Base-by-base conservation (phyloP, 768 basidiomycete genomes). In the Leccinum subgranulosum region DNA sequence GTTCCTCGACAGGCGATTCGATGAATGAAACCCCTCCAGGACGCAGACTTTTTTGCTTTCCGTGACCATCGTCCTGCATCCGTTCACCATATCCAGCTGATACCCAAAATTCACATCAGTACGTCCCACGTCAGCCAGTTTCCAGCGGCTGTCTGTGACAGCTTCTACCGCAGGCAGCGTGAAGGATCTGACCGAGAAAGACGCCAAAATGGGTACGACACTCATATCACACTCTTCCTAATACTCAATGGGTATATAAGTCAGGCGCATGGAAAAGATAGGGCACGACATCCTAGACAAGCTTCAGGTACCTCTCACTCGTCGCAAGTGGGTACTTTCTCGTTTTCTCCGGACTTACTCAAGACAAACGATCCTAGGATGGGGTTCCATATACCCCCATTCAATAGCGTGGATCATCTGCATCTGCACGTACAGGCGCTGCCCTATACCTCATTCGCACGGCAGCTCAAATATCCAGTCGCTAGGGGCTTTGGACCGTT, bases 361-460 rank as follows among this genome's bases (percentile, higher is more conserved):
- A 9, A n/a, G 39, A 15, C n/a, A 6, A 25, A 12, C 43, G 23
- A 52, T 23, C 3, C 1, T 23, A 23, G 90, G 60, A 76, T 91
- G 74, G 90, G 90, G 1, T 92, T 91, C 65, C 90, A 92, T 66
- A 88, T 91, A 53, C 87, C 90, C 0, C 90, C 90, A 0, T 89
- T 87, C 70, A 86, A 82, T 56, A 85, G 84, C 33, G 78, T 92
- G 6, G 66, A 83, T 34, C 90, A 92, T 66, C 75, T 92, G 15
- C 90, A 92, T 67, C 71, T 92, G 39, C 90, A 92, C 65, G 82
- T 87, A 23, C 86, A 88, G 49, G 84, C 75, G 4, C 68, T 89
- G 52, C 90, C 90, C 0, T 90, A 87, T 74, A 76, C 69, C 19
- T 79, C 81, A 0, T 43, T 55, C 3, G 43, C 66, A 8, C 69